These are phyloP conservation scores for Calonectria honghensis DNA, from an alignment of 2,329 filamentous ascomycete species.

Conservation along the genomic window DNA sequence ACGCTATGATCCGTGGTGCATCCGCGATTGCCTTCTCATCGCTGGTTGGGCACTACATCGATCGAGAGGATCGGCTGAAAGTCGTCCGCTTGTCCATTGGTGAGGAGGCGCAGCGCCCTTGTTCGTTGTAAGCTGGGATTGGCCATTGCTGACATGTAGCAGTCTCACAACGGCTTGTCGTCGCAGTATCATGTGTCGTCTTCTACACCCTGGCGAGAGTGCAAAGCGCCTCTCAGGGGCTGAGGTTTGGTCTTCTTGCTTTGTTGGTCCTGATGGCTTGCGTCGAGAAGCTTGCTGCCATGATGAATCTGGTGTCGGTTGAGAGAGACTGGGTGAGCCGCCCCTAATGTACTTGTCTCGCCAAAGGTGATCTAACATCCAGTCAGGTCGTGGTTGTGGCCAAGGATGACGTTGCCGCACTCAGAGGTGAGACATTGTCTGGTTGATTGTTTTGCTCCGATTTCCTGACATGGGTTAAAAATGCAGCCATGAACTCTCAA, in stretches of 20 bases:
- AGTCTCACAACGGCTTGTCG: constrained; percentile 64
- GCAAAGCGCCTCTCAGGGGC: constrained; percentile 19
- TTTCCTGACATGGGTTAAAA: constrained; percentile 3
- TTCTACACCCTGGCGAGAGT: constrained; percentile 60
- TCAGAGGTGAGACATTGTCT: constrained; percentile 41
- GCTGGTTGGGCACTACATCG: constrained; percentile 75
- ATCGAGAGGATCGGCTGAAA: constrained; percentile 69
- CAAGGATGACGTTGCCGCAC: constrained; percentile 43
- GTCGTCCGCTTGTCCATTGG: constrained; percentile 71
- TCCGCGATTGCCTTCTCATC: constrained; percentile 76
- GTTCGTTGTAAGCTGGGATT: not conserved
- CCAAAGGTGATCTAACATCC: not conserved
- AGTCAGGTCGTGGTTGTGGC: constrained; percentile 57
- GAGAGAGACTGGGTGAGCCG: constrained; percentile 81
- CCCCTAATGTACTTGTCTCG: not conserved
- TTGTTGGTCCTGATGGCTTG: constrained; percentile 74
- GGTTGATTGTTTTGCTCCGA: not conserved
- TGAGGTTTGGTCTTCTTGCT: constrained; percentile 56
- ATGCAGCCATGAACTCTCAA: constrained; percentile 69
- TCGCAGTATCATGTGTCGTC: constrained; percentile 68
- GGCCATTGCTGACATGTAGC: constrained; percentile 27
- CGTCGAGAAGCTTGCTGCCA: constrained; percentile 79
- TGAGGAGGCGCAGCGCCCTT: constrained; percentile 38
- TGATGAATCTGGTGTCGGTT: constrained; percentile 80
- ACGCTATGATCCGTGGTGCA: constrained; percentile 76